Percentiles rank a stretch among this genome's conserved stretches.
These are phyloP conservation scores for Pseudogymnoascus sp. DNA, from an alignment of 2,329 filamentous ascomycete species.

Conservation along the genomic window DNA sequence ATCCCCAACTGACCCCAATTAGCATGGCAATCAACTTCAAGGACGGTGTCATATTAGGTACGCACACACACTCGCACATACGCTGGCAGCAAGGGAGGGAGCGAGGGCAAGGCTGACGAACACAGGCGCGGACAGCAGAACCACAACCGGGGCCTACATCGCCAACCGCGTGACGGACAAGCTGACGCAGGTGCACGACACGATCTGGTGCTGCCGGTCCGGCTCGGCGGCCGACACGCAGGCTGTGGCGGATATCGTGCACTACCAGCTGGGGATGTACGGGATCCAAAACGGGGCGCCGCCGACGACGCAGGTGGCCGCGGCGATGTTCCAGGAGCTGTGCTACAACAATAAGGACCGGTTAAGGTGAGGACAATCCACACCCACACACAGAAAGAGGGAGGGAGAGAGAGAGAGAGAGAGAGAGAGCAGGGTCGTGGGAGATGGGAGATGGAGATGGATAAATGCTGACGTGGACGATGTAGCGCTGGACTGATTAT, in stretches of 20 bases:
- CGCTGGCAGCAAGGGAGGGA: background rate
- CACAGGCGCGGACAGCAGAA: constrained; percentile 84
- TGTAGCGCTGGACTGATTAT: constrained; percentile 90
- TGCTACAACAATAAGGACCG: constrained; percentile 97
- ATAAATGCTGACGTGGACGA: constrained; percentile 18
- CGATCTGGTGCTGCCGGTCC: constrained; percentile 98
- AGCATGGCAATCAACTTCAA: constrained; percentile 99
- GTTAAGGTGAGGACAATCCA: constrained; percentile 60
- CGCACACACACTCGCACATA: constrained; percentile 27
- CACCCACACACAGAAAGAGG: background rate
- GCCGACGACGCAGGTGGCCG: constrained; percentile 90
- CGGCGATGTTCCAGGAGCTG: constrained; percentile 93
- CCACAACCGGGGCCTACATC: constrained; percentile 95
- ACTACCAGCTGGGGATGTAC: constrained; percentile 92
- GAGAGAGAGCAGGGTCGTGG: background rate
- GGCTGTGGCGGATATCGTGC: constrained; percentile 94
- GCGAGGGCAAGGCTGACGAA: background rate
- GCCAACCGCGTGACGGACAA: constrained; percentile 99
- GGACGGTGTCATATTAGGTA: constrained; percentile 88
- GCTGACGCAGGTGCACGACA: constrained; percentile 95
- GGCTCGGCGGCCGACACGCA: constrained; percentile 97
- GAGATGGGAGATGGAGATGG: background rate
- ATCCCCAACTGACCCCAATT: constrained; percentile 25
- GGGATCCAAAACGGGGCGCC: constrained; percentile 81
- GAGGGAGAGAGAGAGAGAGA: background rate